Evolutionary conservation across 495 filamentous ascomycete genomes (phyloP).

Genomic region (Trichocladium uniseriatum): DNA sequence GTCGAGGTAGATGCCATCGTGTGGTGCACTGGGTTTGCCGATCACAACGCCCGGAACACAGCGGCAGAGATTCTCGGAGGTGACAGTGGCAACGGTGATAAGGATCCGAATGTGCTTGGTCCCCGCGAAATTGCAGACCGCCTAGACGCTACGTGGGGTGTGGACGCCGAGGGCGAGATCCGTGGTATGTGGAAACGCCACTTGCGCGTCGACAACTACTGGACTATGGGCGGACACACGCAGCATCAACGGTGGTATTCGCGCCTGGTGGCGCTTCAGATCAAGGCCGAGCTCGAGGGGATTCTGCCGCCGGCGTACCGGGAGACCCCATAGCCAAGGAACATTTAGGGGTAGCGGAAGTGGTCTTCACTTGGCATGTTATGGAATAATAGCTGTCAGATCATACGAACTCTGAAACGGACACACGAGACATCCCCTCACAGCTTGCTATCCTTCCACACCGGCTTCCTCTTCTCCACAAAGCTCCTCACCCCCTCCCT

Average conservation of each 20-base stretch:
- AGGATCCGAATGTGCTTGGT: conserved; percentile 6
- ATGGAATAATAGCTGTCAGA: too few relatives aligned
- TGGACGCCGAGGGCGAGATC: conserved; percentile 16
- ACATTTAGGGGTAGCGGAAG: too few relatives aligned
- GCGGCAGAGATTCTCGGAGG: conserved; percentile 15
- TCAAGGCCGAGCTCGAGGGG: conserved; percentile 25
- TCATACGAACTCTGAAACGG: too few relatives aligned
- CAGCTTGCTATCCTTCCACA: conserved; percentile 66
- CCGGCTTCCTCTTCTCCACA: conserved; percentile 65
- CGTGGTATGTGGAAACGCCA: conserved; percentile 26
- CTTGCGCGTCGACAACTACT: conserved; percentile 23
- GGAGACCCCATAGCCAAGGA: conserved; percentile 6
- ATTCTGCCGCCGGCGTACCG: conserved; percentile 20
- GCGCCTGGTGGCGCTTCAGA: conserved; percentile 24
- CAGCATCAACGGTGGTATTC: conserved; percentile 27
- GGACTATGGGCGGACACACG: conserved; percentile 22
- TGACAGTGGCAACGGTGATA: background rate
- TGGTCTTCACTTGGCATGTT: too few relatives aligned
- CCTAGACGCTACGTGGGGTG: conserved; percentile 15
- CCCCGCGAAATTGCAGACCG: conserved; percentile 19
- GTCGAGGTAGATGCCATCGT: conserved; percentile 27
- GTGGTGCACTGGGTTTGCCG: conserved; percentile 31
- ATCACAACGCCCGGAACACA: conserved; percentile 13
- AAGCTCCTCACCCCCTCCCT: conserved; percentile 70
- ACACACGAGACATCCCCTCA: conserved; percentile 25